phyloP scores from a whole-genome alignment of 257 asterid species.

The Solanum etuberosum region DNA sequence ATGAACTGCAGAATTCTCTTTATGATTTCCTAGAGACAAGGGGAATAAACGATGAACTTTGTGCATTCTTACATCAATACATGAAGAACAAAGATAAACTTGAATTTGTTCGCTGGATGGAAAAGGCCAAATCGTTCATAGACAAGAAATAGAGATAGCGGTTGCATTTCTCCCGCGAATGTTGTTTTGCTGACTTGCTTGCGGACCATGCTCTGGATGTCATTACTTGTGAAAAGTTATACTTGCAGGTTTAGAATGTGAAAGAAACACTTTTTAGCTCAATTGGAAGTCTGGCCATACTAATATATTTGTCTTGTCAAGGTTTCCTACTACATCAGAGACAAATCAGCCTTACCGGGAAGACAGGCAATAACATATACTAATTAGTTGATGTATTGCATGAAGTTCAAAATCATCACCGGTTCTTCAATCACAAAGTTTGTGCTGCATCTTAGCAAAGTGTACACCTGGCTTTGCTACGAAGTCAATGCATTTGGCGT shows the following conservation, averaged over 20 bases:
- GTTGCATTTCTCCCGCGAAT: not conserved
- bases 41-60: conserved; percentile 66
- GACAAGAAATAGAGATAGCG: conserved; percentile 32
- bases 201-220: not conserved
- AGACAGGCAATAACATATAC: not conserved
- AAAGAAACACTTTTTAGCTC: not conserved
- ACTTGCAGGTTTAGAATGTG: not conserved
- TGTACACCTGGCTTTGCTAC: not conserved
- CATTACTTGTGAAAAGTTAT: not conserved
- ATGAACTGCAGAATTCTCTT: conserved; percentile 59
- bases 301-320: not conserved
- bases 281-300: not conserved
- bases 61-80: conserved; percentile 54
- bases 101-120: conserved; percentile 80
- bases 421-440: not conserved
- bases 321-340: not conserved
- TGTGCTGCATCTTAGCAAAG: not conserved
- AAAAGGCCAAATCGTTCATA: conserved; percentile 33
- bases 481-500: not conserved
- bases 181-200: not conserved
- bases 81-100: conserved; percentile 69
- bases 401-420: not conserved
- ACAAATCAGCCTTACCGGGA: not conserved
- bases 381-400: not conserved
- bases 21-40: conserved; percentile 70